Evolutionary conservation across 495 filamentous ascomycete genomes (phyloP).

Genomic region (Tuber calosporum): DNA sequence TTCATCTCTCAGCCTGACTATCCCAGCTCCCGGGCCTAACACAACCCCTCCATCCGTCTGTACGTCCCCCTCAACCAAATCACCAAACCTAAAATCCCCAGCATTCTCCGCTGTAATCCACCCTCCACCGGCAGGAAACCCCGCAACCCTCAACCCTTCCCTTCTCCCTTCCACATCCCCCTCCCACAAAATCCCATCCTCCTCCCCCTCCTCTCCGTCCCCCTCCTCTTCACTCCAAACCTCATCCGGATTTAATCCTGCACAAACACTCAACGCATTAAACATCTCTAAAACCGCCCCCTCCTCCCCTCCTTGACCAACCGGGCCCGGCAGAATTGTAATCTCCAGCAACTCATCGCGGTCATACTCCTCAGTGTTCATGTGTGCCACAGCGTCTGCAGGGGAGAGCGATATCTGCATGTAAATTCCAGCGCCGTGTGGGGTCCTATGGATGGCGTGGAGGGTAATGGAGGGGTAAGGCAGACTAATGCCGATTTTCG

Average conservation of each 20-base stretch:
- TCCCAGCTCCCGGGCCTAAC: slow-evolving; percentile 55
- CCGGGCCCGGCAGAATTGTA: slow-evolving; percentile 58
- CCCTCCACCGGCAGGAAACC: slow-evolving; percentile 74
- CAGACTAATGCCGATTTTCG: slow-evolving; percentile 61
- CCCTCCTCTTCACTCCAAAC: slow-evolving; percentile 50
- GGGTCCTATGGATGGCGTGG: slow-evolving; percentile 70
- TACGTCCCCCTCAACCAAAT: slow-evolving; percentile 51
- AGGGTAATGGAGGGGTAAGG: slow-evolving; percentile 82
- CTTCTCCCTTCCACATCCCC: slow-evolving; percentile 49
- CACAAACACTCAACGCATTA: slow-evolving; percentile 73
- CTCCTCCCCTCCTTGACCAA: slow-evolving; percentile 24
- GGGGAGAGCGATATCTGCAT: slow-evolving; percentile 66
- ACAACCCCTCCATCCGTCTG: slow-evolving; percentile 39
- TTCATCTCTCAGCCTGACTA: not conserved
- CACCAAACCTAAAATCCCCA: slow-evolving; percentile 61
- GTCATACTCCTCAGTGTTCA: slow-evolving; percentile 54
- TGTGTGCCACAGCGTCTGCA: slow-evolving; percentile 41
- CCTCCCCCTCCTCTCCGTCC: slow-evolving; percentile 45
- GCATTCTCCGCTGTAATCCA: slow-evolving; percentile 99
- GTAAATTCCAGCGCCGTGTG: slow-evolving; percentile 53
- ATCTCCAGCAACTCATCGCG: slow-evolving; percentile 63
- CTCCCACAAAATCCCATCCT: slow-evolving; percentile 54
- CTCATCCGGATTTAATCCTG: slow-evolving; percentile 81
- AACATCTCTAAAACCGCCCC: slow-evolving; percentile 56
- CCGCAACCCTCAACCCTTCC: slow-evolving; percentile 48